Conservation (phyloP, 495 filamentous ascomycete species). For the Halenospora varia region DNA sequence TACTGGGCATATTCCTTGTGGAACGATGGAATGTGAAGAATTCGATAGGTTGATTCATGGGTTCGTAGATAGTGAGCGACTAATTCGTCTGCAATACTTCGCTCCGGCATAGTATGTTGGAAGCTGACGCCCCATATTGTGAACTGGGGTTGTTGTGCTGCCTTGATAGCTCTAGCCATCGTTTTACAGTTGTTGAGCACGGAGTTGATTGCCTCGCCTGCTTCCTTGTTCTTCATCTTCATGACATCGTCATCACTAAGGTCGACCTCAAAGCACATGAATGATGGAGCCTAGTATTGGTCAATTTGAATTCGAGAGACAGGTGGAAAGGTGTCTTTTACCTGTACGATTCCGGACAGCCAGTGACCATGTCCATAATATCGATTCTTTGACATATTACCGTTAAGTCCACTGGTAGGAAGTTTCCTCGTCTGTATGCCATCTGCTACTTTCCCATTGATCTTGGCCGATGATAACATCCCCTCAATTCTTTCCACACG, state of each 20-base stretch:
- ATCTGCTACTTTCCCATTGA: neutral
- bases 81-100: conserved; percentile 45
- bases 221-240: neutral
- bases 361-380: neutral
- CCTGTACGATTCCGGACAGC: neutral
- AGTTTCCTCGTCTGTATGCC: neutral
- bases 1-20: conserved; percentile 45
- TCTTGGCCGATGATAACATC: neutral
- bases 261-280: neutral
- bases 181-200: neutral
- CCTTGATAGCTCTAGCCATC: neutral
- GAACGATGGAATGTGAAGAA: conserved; percentile 57
- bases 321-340: neutral
- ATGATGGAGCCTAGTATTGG: neutral
- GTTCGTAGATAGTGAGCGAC: conserved; percentile 50
- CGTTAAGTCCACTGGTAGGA: neutral
- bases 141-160: neutral
- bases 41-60: conserved; percentile 53
- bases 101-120: conserved; percentile 2
- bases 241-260: neutral
- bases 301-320: neutral
- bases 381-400: neutral
- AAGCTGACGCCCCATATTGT: neutral
- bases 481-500: neutral
- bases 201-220: neutral